Evolutionary conservation across 2,329 filamentous ascomycete species (phyloP).

Genomic region (Microcyclospora pomicola): DNA sequence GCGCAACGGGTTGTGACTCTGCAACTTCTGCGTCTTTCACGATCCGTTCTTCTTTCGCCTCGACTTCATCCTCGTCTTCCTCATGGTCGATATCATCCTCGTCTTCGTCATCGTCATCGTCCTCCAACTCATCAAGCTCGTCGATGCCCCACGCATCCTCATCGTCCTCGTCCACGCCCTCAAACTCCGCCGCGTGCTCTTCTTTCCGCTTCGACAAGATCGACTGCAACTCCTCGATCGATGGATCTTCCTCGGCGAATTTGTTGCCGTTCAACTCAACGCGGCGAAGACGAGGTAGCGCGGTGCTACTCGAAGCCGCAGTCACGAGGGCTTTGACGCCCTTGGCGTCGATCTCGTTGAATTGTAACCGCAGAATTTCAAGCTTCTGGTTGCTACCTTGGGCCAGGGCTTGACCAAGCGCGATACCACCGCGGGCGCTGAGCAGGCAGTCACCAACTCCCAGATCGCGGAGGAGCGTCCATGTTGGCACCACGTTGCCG

Average conservation of each 20-base stretch:
- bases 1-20: constrained; percentile 58
- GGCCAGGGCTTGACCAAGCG: constrained; percentile 58
- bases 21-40: constrained; percentile 56
- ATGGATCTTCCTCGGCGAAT: constrained; percentile 72
- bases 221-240: constrained; percentile 52
- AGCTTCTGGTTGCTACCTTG: constrained; percentile 67
- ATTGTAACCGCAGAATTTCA: constrained; percentile 71
- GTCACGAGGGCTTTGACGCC: constrained; percentile 58
- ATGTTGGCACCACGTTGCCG: constrained; percentile 57
- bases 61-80: constrained; percentile 41
- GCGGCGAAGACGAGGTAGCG: constrained; percentile 63
- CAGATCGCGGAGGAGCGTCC: constrained; percentile 66
- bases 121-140: constrained; percentile 73
- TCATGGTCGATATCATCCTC: constrained; percentile 54
- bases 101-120: constrained; percentile 48
- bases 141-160: constrained; percentile 80
- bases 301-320: constrained; percentile 43
- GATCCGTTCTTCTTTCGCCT: constrained; percentile 56
- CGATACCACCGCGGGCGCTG: constrained; percentile 58
- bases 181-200: constrained; percentile 38
- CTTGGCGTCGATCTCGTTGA: constrained; percentile 78
- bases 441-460: constrained; percentile 82
- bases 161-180: constrained; percentile 46
- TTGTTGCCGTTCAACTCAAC: constrained; percentile 95
- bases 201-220: constrained; percentile 48